phyloP scores from a whole-genome alignment of 2,329 filamentous ascomycete species.

The Lasiodiplodia theobromae region DNA sequence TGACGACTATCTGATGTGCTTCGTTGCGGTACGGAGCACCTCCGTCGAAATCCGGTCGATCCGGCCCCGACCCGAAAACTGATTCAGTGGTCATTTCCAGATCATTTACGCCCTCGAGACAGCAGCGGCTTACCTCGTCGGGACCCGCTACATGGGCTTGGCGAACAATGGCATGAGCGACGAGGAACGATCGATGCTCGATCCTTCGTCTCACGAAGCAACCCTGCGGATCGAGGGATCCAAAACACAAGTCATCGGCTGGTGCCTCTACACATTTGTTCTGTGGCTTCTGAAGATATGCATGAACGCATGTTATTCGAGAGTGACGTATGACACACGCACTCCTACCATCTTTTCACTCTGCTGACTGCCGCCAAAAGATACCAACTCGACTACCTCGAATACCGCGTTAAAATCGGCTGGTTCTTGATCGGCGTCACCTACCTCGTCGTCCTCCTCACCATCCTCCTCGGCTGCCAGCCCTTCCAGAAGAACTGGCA shows the following conservation, averaged over 20 bases:
- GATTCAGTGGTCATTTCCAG: constrained; percentile 39
- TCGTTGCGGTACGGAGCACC: constrained; percentile 58
- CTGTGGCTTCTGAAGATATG: constrained; percentile 63
- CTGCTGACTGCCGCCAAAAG: not conserved
- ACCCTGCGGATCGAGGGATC: constrained; percentile 59
- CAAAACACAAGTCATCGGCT: constrained; percentile 61
- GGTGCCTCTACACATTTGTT: constrained; percentile 61
- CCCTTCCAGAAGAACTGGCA: constrained; percentile 65
- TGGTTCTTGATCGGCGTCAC: constrained; percentile 58
- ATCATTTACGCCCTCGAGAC: constrained; percentile 60
- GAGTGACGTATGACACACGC: constrained; percentile 54
- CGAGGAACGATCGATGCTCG: constrained; percentile 55
- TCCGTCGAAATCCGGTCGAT: not conserved
- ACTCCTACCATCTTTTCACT: not conserved
- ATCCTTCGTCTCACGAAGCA: constrained; percentile 56
- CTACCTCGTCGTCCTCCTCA: constrained; percentile 58
- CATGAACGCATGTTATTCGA: constrained; percentile 63
- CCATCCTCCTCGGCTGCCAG: constrained; percentile 60
- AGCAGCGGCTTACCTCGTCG: constrained; percentile 57
- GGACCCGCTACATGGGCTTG: constrained; percentile 57
- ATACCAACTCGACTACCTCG: constrained; percentile 35
- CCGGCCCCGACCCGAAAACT: not conserved
- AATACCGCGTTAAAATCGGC: constrained; percentile 57
- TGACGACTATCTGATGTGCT: constrained; percentile 65
- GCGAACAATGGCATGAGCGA: constrained; percentile 66